Base-by-base conservation (phyloP, 2,329 filamentous ascomycete species). In the Chrysoporthe deuterocubensis region DNA sequence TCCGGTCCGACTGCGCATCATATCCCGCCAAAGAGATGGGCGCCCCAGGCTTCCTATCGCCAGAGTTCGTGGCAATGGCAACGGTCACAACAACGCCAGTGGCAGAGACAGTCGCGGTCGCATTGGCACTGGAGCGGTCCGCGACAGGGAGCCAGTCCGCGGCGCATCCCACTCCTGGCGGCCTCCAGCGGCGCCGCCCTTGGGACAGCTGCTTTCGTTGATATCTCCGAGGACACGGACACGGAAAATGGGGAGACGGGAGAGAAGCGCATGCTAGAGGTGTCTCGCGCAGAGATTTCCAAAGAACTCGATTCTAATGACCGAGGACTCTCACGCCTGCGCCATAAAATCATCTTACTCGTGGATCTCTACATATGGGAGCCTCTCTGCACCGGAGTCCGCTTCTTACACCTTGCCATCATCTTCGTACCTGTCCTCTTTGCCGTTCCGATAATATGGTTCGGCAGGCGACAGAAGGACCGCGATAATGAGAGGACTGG, bases 401-500 rank as follows among this genome's bases (percentile, higher is more conserved):
- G 96, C n/a, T 96, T 99, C 73, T 78, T 97, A 21, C 93, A 97
- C 76, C 83, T 99, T 5, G 88, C 93, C 60, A 78, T 91, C 68
- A 96, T 99, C 66, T 99, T 99, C 75, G 89, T 97, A 26, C 96
- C 96, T 0, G 94, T 99, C 54, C 89, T 99, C 64, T 77, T 91
- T 1, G 86, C 92, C 0, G 87, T 97, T 7, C 96, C 96, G 0
- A 85, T 84, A 0, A 89, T 97, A 67, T 97, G 92, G 91, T 69
- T 97, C 67, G 96, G 96, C 0, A 76, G 78, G 44, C 83, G 90
- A 58, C 82, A 88, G 61, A 81, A 85, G 2, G 82, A 89, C 44
- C 86, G 85, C 67, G 90, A 93, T 73, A 88, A 92, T 71, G 93
- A 97, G 80, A 86, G 93, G 70, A 85, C 82, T 6, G 95, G 96